Percentiles rank a stretch among this genome's conserved stretches.
Conservation (phyloP, 768 basidiomycete genomes). For the Kwoniella newhampshirensis region DNA sequence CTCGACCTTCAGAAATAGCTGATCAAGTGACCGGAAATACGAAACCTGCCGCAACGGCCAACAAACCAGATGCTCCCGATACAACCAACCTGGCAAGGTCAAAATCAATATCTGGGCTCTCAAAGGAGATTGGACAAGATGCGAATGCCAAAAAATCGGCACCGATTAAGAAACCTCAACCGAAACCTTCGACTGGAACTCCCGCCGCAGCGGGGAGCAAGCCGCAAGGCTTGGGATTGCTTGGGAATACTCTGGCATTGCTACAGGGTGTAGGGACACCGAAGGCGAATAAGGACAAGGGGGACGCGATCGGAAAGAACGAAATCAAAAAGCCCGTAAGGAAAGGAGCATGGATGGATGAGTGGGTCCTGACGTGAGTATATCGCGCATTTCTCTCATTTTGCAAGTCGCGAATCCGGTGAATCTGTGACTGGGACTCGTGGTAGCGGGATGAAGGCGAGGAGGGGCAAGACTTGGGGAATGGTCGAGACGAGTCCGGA, state of each 20-base stretch:
- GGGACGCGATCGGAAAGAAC: not conserved
- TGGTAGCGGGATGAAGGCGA: too few species aligned
- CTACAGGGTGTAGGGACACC: not conserved
- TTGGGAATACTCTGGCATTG: not conserved
- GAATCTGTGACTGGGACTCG: too few species aligned
- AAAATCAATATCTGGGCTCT: not conserved
- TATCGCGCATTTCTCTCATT: too few species aligned
- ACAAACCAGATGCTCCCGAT: not conserved
- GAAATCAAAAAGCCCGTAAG: conserved; percentile 1
- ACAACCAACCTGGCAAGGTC: not conserved
- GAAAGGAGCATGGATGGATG: not conserved
- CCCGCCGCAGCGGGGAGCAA: not conserved
- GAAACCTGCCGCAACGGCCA: not conserved
- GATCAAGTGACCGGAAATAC: not conserved
- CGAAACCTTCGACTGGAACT: not conserved
- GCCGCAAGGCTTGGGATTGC: not conserved
- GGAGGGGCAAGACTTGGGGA: too few species aligned
- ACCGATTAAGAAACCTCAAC: too few species aligned
- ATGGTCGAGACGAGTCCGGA: too few species aligned
- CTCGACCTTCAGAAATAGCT: not conserved
- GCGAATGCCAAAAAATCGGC: not conserved
- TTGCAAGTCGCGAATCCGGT: too few species aligned
- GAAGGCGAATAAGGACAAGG: not conserved
- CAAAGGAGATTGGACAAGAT: not conserved
- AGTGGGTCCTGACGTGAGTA: conserved; percentile 1